Base-by-base conservation (phyloP, 1,139 yeast species). In the Pichia inconspicua region DNA sequence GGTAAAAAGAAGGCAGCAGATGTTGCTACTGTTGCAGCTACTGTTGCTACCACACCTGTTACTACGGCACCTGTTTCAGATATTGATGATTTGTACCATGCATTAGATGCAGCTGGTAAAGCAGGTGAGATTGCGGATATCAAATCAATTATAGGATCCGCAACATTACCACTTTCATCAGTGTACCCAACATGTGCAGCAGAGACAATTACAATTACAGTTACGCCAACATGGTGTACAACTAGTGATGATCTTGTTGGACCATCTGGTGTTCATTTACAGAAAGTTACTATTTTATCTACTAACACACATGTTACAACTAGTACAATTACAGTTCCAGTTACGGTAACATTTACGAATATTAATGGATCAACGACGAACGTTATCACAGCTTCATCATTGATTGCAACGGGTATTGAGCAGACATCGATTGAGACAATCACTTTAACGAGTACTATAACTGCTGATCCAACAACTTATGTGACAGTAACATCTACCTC, bases 271-370 rank as follows among this genome's bases (percentile, higher is more conserved):
- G 2, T 44, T 2, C 42, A 49, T 25, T 19, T 22, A 14, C 40
- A 27, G 17, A 43, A 41, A 15, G 50, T 50, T 35, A 49, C 53
- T 7, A 25, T 46, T 25, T 32, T 53, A 3, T 50, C 55, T 5
- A 41, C 55, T 5, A 40, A 46, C 17, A 48, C 50, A 36, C 40
- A 37, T 9, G 14, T 11, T 22, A 49, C 45, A 19, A 46, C 58
- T 19, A 56, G 56, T 4, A 57, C 63, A 8, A 35, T 58, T n/a
- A 60, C 64, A 5, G 36, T 65, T 42, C 66, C 67, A 31, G 51
- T 64, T 27, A 58, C 62, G 30, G 62, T 62, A 9, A 60, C 65
- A 2, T 53, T 65, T 41, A 58, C 67, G 11, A 44, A 64, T 43
- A 58, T 66, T 17, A 49, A 56, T 12, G 66, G 66, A 17, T 55